Conservation (phyloP, 805 yeast genomes). For the Kuraishia floccosa region DNA sequence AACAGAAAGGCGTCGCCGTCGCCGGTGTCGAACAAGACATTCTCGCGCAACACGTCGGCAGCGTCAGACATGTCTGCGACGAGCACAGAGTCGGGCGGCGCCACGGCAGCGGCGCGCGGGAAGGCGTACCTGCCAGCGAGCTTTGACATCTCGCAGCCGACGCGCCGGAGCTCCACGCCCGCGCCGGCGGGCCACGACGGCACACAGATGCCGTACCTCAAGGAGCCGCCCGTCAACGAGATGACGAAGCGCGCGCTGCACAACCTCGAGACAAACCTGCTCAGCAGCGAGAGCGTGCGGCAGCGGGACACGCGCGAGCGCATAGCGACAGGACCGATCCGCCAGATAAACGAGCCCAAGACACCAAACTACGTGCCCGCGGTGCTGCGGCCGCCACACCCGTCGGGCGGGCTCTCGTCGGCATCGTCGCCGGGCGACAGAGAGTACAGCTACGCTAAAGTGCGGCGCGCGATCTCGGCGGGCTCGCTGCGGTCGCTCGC, state of each 20-base stretch:
- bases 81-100: background rate
- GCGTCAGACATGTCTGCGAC: background rate
- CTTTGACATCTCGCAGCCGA: constrained; percentile 30
- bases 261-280: constrained; percentile 13
- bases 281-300: constrained; percentile 2
- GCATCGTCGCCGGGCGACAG: background rate
- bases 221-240: constrained; percentile 1
- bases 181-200: constrained; percentile 2
- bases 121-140: constrained; percentile 30
- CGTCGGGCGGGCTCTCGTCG: constrained; percentile 1
- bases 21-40: background rate
- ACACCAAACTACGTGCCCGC: constrained; percentile 41
- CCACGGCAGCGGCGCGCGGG: background rate
- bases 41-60: constrained; percentile 5
- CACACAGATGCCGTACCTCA: constrained; percentile 1
- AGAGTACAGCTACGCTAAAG: constrained; percentile 1
- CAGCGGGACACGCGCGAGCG: constrained; percentile 6
- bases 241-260: constrained; percentile 6
- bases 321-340: constrained; percentile 7
- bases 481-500: background rate
- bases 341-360: constrained; percentile 34
- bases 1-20: constrained; percentile 1
- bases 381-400: constrained; percentile 29
- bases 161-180: constrained; percentile 21
- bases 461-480: background rate